Evolutionary conservation across 148 eudicot genomes (phyloP).

Genomic region (Amaranthus cruentus): DNA sequence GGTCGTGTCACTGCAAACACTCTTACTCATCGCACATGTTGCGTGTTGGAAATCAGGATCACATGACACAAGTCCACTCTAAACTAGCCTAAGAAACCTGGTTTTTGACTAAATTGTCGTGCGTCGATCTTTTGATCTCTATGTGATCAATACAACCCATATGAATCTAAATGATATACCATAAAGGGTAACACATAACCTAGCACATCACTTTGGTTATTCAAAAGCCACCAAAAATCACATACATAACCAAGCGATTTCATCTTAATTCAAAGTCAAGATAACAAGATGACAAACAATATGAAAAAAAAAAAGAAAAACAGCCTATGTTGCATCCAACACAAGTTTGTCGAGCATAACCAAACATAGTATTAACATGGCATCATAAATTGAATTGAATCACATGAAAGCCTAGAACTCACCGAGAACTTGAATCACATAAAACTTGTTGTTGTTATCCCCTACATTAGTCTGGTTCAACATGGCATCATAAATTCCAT

Average conservation of each 20-base stretch:
- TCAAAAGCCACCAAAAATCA: too few relatives aligned
- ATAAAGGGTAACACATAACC: neutral
- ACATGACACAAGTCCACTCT: too few relatives aligned
- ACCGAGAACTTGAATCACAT: conserved; percentile 86
- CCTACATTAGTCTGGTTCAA: conserved; percentile 98
- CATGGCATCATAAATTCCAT: conserved; percentile 91
- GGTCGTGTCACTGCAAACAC: too few relatives aligned
- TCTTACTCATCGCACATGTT: too few relatives aligned
- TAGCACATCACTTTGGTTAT: neutral
- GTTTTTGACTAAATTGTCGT: too few relatives aligned
- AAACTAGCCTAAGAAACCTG: too few relatives aligned
- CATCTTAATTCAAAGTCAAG: neutral
- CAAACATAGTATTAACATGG: neutral
- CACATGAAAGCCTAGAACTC: neutral
- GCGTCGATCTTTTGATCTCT: too few relatives aligned
- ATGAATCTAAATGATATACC: too few relatives aligned
- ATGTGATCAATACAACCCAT: too few relatives aligned
- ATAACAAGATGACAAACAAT: neutral
- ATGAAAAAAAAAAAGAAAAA: conserved; percentile 1
- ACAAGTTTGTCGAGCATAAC: neutral
- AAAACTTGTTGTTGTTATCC: conserved; percentile 91
- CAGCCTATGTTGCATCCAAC: neutral
- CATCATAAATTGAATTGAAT: too few relatives aligned
- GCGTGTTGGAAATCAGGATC: too few relatives aligned
- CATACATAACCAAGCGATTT: neutral